Percentiles rank a stretch among this genome's conserved stretches.
phyloP scores from a whole-genome alignment of 805 yeast species.

The Pichia nanzhaoensis region DNA sequence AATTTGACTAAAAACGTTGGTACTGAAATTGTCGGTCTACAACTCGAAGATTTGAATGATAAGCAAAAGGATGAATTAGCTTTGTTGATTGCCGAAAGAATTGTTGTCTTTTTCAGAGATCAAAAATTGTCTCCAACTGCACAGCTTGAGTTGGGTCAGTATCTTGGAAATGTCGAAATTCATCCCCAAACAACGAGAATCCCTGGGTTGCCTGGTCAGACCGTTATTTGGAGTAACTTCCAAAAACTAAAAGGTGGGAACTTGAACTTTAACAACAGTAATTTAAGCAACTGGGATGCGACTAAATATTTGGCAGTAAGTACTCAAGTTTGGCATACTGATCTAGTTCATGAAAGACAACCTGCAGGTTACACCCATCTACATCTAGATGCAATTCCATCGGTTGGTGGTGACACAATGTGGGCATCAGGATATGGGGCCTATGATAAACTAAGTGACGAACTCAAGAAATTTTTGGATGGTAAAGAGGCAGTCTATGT shows the following conservation, averaged over 20 bases:
- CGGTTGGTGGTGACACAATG: slow-evolving; percentile 48
- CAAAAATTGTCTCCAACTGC: slow-evolving; percentile 39
- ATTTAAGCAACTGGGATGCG: slow-evolving; percentile 17
- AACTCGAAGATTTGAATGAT: slow-evolving; percentile 36
- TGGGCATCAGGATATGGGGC: slow-evolving; percentile 54
- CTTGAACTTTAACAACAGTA: slow-evolving; percentile 16
- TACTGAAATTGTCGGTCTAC: slow-evolving; percentile 43
- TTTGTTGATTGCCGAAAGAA: slow-evolving; percentile 40
- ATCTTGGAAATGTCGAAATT: slow-evolving; percentile 39
- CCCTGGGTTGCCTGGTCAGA: slow-evolving; percentile 33
- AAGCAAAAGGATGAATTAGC: slow-evolving; percentile 43
- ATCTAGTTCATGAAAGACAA: slow-evolving; percentile 45
- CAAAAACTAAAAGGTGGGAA: slow-evolving; percentile 18
- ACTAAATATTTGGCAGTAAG: slow-evolving; percentile 10
- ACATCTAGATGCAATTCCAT: slow-evolving; percentile 43
- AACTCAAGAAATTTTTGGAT: slow-evolving; percentile 43
- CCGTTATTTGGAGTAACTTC: slow-evolving; percentile 38
- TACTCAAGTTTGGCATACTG: slow-evolving; percentile 40
- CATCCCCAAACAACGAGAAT: slow-evolving; percentile 33
- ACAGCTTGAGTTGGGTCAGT: slow-evolving; percentile 39
- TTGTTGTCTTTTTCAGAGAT: slow-evolving; percentile 43
- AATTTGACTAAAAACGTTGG: slow-evolving; percentile 42
- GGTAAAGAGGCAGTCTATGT: slow-evolving; percentile 42
- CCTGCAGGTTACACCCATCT: slow-evolving; percentile 53
- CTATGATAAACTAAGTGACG: slow-evolving; percentile 47